Base-by-base conservation (phyloP, 225 moss, liverwort and hornwort genomes). In the Climacium dendroides region DNA sequence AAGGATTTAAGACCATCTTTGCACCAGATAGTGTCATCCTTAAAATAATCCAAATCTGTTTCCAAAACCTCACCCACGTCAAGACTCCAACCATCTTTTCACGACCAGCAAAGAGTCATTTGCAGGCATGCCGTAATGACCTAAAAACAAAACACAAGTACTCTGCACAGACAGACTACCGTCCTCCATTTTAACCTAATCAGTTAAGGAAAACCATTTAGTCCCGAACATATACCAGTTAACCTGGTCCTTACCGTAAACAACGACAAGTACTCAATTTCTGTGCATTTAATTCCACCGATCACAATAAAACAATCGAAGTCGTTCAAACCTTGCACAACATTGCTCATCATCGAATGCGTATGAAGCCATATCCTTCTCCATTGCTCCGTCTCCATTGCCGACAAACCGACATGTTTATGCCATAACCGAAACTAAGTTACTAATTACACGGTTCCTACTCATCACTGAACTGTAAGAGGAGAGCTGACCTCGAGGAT, bases 1-100 rank as follows among this genome's bases (percentile, higher is more conserved):
- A 94, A 94, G 43, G 89, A 87, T 79, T 90, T 93, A 10, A 91
- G 83, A 17, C 94, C 93, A 82, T 94, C 94, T 87, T 90, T 94
- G 89, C 94, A 94, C 91, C 93, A 92, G 66, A 94, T 86, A 66
- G 82, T 60, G 20, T 89, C 69, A 74, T 29, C 86, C 70, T 86
- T 47, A 50, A 83, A 93, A 74, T 90, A 94, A 52, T 74, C 73
- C 79, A 91, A 90, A 87, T 91, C 94, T 94, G 90, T 74, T 62
- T 84, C 88, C 91, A 91, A 83, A 85, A 53, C 54, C 43, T 69
- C 87, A 87, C 81, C 62, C 73, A 76, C 32, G 74, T 92, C 85
- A 91, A 88, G 48, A 62, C 74, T 74, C 86, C 82, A 88, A 82
- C 85, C 88, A 89, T 66, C 50, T 37, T 74, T 83, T 79, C 86